phyloP scores from a whole-genome alignment of 2,329 filamentous ascomycete genomes.

The Clonostachys chloroleuca region DNA sequence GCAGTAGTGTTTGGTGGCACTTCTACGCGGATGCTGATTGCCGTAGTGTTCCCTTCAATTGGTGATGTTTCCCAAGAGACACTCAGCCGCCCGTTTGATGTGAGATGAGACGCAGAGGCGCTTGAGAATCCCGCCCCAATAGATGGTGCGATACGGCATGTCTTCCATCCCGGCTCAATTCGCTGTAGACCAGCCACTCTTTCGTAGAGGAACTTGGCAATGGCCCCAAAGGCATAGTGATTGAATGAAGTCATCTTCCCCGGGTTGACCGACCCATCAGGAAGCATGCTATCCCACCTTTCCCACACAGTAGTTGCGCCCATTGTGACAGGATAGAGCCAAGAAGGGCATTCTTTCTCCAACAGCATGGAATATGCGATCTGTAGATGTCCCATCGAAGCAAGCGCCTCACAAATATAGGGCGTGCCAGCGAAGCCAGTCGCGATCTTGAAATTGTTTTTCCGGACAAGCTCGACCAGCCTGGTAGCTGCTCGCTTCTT shows the following conservation, averaged over 20 bases:
- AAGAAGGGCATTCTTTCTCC: conserved; percentile 35
- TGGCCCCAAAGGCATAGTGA: conserved; percentile 42
- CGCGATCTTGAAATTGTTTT: neutral
- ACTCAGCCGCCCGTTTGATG: neutral
- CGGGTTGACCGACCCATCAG: conserved; percentile 36
- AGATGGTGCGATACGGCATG: neutral
- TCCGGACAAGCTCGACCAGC: neutral
- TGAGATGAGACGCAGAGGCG: neutral
- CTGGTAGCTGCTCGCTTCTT: neutral
- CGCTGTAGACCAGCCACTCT: neutral
- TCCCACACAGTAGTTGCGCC: conserved; percentile 45
- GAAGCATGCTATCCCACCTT: conserved; percentile 41
- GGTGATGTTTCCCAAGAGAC: neutral
- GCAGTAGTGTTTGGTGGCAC: neutral
- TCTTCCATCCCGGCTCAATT: neutral
- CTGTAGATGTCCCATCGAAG: conserved; percentile 3
- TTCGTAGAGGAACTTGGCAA: conserved; percentile 14
- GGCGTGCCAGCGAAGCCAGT: conserved; percentile 1
- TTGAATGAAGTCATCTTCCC: conserved; percentile 45
- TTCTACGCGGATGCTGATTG: neutral
- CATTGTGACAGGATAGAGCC: conserved; percentile 42
- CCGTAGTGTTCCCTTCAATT: neutral
- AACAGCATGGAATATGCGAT: conserved; percentile 42
- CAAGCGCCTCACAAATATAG: neutral
- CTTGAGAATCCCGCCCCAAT: neutral